Conservation (phyloP, 139 green algal genomes). For the Ettlia oleoabundans region DNA sequence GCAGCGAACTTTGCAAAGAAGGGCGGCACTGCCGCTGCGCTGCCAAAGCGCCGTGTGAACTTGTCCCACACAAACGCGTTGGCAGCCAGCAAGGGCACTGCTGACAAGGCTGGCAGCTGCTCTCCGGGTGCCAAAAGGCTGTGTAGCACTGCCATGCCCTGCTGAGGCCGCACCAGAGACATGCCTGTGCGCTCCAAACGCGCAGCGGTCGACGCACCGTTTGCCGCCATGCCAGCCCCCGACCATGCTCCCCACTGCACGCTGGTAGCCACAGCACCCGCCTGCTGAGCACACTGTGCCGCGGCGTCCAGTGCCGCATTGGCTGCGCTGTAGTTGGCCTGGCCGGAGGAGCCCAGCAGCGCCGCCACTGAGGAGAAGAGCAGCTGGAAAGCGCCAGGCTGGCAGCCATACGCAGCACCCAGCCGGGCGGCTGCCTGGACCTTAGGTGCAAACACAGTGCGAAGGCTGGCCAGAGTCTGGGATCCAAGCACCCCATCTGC, state of each 20-base stretch:
- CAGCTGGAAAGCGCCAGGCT: slow-evolving; percentile 52
- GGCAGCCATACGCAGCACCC: neutral
- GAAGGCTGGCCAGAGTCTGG: slow-evolving; percentile 54
- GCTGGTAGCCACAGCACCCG: slow-evolving; percentile 21
- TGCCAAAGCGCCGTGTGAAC: slow-evolving; percentile 43
- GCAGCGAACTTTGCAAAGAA: slow-evolving; percentile 48
- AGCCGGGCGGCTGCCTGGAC: neutral
- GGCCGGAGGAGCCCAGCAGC: slow-evolving; percentile 82
- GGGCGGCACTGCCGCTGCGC: slow-evolving; percentile 7
- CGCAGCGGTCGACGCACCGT: slow-evolving; percentile 51
- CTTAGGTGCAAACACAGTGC: slow-evolving; percentile 68
- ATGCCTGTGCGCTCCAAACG: slow-evolving; percentile 81
- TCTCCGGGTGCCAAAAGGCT: slow-evolving; percentile 31
- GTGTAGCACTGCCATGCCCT: slow-evolving; percentile 52
- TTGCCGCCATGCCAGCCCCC: slow-evolving; percentile 83
- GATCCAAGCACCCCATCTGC: slow-evolving; percentile 70
- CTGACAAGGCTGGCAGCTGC: neutral
- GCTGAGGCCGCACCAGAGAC: slow-evolving; percentile 39
- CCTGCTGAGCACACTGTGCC: slow-evolving; percentile 28
- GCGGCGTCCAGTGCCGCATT: slow-evolving; percentile 75
- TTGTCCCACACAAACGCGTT: slow-evolving; percentile 50
- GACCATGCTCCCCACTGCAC: slow-evolving; percentile 93
- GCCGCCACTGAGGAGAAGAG: slow-evolving; percentile 85
- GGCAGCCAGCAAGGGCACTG: slow-evolving; percentile 39
- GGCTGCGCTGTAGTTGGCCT: slow-evolving; percentile 82